Evolutionary conservation across 2,329 filamentous ascomycete species (phyloP).

Genomic region (Boeremia exigua): DNA sequence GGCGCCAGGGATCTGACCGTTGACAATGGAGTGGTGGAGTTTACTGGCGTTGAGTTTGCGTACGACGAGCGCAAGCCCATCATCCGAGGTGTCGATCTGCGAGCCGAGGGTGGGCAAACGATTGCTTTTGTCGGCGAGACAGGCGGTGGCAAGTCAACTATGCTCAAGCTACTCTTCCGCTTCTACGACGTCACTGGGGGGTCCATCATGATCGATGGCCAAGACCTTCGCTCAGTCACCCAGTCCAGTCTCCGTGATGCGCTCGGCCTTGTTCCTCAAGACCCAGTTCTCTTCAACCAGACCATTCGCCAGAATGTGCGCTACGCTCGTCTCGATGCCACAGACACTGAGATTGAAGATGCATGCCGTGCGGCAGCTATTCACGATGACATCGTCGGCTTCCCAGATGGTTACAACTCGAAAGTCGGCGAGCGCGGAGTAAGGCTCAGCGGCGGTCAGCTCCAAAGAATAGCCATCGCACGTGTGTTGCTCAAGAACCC

Average conservation of each 20-base stretch:
- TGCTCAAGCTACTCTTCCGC: constrained; percentile 65
- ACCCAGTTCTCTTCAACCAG: constrained; percentile 68
- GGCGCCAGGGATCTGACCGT: constrained; percentile 51
- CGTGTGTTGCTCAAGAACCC: constrained; percentile 80
- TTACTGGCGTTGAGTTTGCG: constrained; percentile 61
- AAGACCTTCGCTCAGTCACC: constrained; percentile 65
- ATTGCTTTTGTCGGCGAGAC: constrained; percentile 68
- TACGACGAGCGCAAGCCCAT: constrained; percentile 62
- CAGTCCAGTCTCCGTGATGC: constrained; percentile 63
- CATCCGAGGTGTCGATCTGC: constrained; percentile 58
- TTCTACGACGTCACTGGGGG: constrained; percentile 66
- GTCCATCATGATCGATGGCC: constrained; percentile 63
- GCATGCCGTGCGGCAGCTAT: constrained; percentile 68
- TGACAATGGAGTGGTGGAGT: constrained; percentile 58
- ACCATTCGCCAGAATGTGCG: constrained; percentile 69
- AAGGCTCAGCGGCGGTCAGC: constrained; percentile 67
- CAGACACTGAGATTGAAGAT: constrained; percentile 64
- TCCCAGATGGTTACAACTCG: constrained; percentile 54
- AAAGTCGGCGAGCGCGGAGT: constrained; percentile 51
- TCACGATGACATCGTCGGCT: constrained; percentile 67
- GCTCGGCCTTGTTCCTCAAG: constrained; percentile 70
- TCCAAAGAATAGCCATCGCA: constrained; percentile 71
- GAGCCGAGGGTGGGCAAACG: constrained; percentile 59
- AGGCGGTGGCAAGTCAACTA: constrained; percentile 68
- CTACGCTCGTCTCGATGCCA: constrained; percentile 67